Evolutionary conservation across 2,329 filamentous ascomycete genomes (phyloP), one percentile per base, ranked within the genome.

Genomic region (Trichoderma lentiforme): DNA sequence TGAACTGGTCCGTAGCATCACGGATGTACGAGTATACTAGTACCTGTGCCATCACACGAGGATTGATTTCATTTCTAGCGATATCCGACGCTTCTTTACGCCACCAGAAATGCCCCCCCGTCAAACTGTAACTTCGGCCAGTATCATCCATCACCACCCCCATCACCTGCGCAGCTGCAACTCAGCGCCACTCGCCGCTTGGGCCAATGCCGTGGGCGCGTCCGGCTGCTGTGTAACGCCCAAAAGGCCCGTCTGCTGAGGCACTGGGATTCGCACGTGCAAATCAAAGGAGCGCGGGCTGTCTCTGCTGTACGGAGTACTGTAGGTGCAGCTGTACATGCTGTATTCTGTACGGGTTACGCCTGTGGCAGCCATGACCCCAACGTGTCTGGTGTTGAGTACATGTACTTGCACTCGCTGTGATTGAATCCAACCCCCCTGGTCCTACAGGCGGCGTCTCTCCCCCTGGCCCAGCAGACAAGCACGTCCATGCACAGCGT

Each of bases 151-250:
- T 56, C 61, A 43, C 30, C 21, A 21, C 21, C 21, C 28, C 63
- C 43, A 51, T 51, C 18, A 36, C 32, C 34, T 67, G 51, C 32
- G 47, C 51, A 39, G 64, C 63, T 67, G 56, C 57, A 60, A 21
- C 57, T 60, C 61, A 57, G 64, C 51, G 64, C 64, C 64, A 58
- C 64, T 67, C 30, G 34, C n/a, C 47, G 30, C 51, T 28, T 43
- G 32, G 65, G 53, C 65, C 65, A 68, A 60, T 68, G 65, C 65
- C 65, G 65, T 60, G 53, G 36, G 53, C 53, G 53, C 28, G n/a
- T 30, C 36, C 36, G 26, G n/a, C 65, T 60, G 65, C 15, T 68
- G 65, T 68, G 65, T 28, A 60, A 68, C 65, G 26, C 26, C 36
- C 65, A 58, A 43, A 36, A 68, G 65, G 65, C 53, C 65, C 65